phyloP scores from a whole-genome alignment of 306 rosid genomes.

The Cucumis hystrix region DNA sequence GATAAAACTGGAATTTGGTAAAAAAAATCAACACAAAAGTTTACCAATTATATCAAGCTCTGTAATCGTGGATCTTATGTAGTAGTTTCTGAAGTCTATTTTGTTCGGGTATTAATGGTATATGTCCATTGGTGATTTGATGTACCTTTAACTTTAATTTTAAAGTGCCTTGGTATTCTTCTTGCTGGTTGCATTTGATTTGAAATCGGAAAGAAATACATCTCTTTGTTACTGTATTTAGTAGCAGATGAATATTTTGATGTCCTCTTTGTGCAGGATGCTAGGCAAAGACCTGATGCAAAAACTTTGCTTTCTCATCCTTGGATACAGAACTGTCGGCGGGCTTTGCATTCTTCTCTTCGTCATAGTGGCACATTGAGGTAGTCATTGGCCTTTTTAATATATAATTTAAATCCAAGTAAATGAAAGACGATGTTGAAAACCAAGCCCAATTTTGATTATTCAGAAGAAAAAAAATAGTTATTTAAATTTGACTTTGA shows the following conservation, averaged over 20 bases:
- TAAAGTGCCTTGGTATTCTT: neutral
- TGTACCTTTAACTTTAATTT: neutral
- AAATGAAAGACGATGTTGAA: neutral
- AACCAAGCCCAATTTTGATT: neutral
- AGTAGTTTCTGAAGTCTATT: neutral
- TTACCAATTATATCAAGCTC: neutral
- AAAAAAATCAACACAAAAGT: neutral
- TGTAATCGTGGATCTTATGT: neutral
- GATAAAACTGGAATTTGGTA: neutral
- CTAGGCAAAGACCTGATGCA: conserved; percentile 99
- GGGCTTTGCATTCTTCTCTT: conserved; percentile 80
- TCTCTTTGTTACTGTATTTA: neutral
- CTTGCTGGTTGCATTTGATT: neutral
- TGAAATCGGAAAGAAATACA: neutral
- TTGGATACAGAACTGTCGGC: conserved; percentile 80
- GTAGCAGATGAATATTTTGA: neutral
- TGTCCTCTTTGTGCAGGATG: conserved; percentile 53
- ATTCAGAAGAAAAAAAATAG: neutral
- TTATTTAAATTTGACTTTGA: neutral
- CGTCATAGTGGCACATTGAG: conserved; percentile 85
- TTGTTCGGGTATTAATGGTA: neutral
- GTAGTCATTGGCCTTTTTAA: conserved; percentile 22
- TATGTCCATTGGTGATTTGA: neutral
- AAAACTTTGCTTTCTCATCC: conserved; percentile 92
- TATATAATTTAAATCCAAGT: neutral